A percentile compares a stretch with the other conserved stretches of the same genome.
Evolutionary conservation across 2,329 filamentous ascomycete species (phyloP).

Genomic region (Gremmenia infestans): DNA sequence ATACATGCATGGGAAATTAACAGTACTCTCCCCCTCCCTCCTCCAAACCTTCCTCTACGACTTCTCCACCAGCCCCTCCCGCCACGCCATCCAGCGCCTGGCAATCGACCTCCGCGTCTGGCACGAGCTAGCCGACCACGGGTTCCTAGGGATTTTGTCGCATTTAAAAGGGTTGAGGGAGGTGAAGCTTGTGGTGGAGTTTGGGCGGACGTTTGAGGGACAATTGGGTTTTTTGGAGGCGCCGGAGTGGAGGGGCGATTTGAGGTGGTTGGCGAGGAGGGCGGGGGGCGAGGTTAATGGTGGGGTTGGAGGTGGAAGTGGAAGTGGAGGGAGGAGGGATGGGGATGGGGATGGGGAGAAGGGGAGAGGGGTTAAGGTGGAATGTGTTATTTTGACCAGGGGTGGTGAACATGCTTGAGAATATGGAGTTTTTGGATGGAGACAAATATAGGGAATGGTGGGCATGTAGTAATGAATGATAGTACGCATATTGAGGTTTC

Average conservation of each 20-base stretch:
- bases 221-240: conserved; percentile 17
- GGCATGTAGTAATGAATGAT: too few relatives aligned
- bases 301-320: conserved; percentile 8
- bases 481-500: too few relatives aligned
- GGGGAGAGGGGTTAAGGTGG: conserved; percentile 12
- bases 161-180: conserved; percentile 18
- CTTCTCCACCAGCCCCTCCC: conserved; percentile 17
- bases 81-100: conserved; percentile 17
- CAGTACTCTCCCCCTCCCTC: conserved; percentile 22
- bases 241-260: conserved; percentile 24
- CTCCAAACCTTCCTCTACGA: conserved; percentile 21
- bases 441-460: too few relatives aligned
- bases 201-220: conserved; percentile 19
- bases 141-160: conserved; percentile 18
- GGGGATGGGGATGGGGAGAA: background rate
- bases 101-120: conserved; percentile 24
- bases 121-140: conserved; percentile 21
- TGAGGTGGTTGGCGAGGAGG: conserved; percentile 19
- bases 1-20: too few relatives aligned
- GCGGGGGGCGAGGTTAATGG: conserved; percentile 16
- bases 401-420: conserved; percentile 21
- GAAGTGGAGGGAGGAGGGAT: background rate
- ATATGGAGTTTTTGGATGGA: too few relatives aligned
- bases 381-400: conserved; percentile 25
- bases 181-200: conserved; percentile 25